Evolutionary conservation across 345 rosid genomes (phyloP).

Genomic region (Eucalyptus regnans): DNA sequence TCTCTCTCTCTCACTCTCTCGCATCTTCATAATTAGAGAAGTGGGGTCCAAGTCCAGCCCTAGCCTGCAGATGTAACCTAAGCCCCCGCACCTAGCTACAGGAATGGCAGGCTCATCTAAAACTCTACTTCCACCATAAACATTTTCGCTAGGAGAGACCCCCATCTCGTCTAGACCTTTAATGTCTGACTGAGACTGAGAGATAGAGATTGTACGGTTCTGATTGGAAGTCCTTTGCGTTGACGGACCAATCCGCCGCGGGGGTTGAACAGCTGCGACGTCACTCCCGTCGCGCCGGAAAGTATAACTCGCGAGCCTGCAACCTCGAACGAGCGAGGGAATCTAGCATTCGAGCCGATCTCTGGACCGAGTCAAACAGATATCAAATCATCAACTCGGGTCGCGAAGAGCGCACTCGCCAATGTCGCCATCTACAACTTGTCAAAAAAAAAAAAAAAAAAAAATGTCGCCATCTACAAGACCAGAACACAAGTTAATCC

Average conservation of each 20-base stretch:
- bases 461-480: neutral
- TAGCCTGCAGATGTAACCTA: neutral
- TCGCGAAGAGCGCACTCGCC: neutral
- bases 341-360: neutral
- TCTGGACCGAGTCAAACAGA: neutral
- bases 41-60: neutral
- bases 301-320: neutral
- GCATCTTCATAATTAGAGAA: neutral
- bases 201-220: neutral
- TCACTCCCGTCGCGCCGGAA: neutral
- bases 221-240: neutral
- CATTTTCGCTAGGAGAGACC: neutral
- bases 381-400: neutral
- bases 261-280: neutral
- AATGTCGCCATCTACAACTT: neutral
- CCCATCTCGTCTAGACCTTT: neutral
- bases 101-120: neutral
- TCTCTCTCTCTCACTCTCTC: neutral
- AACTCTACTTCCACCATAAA: neutral
- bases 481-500: neutral
- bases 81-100: neutral
- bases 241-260: neutral
- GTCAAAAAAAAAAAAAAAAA: too few relatives aligned
- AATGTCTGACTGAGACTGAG: neutral
- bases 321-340: neutral